phyloP scores from a whole-genome alignment of 495 filamentous ascomycete genomes.

The Lineolata rhizophorae region DNA sequence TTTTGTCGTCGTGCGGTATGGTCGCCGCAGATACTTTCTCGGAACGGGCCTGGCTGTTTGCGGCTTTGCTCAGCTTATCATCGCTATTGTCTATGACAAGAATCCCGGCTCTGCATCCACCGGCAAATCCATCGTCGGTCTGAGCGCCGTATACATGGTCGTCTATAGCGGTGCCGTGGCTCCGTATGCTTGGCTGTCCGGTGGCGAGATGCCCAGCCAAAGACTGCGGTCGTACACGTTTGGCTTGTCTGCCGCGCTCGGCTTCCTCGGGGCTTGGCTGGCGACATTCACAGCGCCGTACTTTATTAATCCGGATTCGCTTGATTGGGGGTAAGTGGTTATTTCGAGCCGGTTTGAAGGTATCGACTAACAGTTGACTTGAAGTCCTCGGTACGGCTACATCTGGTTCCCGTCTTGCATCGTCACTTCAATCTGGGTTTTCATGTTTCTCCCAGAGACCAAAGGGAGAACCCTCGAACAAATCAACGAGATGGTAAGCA shows the following conservation, averaged over 20 bases:
- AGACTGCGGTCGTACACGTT: slow-evolving; percentile 5
- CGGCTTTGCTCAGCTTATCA: too few relatives aligned
- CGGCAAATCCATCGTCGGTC: slow-evolving; percentile 1
- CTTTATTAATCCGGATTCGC: slow-evolving; percentile 6
- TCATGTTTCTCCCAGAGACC: slow-evolving; percentile 30
- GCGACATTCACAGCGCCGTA: slow-evolving; percentile 6
- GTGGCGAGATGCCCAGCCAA: slow-evolving; percentile 4
- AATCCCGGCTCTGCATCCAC: slow-evolving; percentile 1
- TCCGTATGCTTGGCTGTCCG: slow-evolving; percentile 5
- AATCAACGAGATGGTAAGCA: slow-evolving; percentile 12
- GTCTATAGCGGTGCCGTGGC: too few relatives aligned
- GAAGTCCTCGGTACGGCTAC: slow-evolving; percentile 22
- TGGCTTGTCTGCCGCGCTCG: slow-evolving; percentile 4
- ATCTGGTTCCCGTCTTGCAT: slow-evolving; percentile 23
- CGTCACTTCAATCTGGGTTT: slow-evolving; percentile 25
- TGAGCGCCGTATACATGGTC: slow-evolving; percentile 1
- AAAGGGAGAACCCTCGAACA: slow-evolving; percentile 19
- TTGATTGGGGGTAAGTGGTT: too few relatives aligned
- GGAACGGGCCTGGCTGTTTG: too few relatives aligned
- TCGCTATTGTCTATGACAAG: too few relatives aligned
- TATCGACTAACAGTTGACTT: too few relatives aligned
- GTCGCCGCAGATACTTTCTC: too few relatives aligned
- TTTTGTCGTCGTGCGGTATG: too few relatives aligned
- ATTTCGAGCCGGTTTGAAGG: too few relatives aligned
- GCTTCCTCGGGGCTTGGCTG: slow-evolving; percentile 3